These are phyloP conservation scores for Rachicladosporium sp. DNA, from an alignment of 2,329 filamentous ascomycete genomes.

Conservation along the genomic window DNA sequence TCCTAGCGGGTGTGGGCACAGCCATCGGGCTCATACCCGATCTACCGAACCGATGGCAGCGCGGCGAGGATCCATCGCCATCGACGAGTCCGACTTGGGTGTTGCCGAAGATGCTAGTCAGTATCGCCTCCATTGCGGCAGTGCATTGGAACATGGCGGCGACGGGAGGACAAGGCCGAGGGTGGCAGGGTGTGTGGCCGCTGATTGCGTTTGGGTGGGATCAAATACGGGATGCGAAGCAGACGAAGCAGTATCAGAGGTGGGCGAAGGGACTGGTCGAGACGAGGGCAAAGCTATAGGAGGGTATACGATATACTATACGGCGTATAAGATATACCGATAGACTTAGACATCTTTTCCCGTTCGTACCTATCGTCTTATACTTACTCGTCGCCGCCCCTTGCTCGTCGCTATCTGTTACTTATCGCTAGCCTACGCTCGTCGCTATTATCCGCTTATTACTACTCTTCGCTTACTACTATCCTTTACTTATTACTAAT, in stretches of 20 bases:
- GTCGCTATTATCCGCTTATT: too few relatives aligned
- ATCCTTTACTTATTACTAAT: too few relatives aligned
- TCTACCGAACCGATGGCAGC: constrained; percentile 7
- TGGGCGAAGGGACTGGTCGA: not conserved
- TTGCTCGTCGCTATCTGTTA: too few relatives aligned
- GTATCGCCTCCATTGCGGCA: constrained; percentile 2
- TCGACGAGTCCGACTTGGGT: constrained; percentile 1
- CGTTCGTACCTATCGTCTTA: too few relatives aligned
- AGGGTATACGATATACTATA: too few relatives aligned
- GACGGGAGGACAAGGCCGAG: constrained; percentile 1
- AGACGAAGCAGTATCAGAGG: constrained; percentile 2
- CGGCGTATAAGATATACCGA: too few relatives aligned
- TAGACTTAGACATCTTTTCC: too few relatives aligned
- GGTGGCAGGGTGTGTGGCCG: constrained; percentile 6
- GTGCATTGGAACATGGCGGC: constrained; percentile 7
- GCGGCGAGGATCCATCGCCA: constrained; percentile 5
- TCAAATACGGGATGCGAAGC: not conserved
- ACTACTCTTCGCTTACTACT: too few relatives aligned
- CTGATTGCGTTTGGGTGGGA: constrained; percentile 1
- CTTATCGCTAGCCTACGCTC: too few relatives aligned
- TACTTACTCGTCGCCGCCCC: too few relatives aligned
- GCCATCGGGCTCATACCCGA: constrained; percentile 8
- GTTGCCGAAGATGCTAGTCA: constrained; percentile 1
- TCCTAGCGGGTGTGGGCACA: constrained; percentile 7
- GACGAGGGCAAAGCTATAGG: too few relatives aligned